A percentile compares a stretch with the other conserved stretches of the same genome.
phyloP scores from a whole-genome alignment of 1,139 yeast genomes.

The Tardiomyces blankii region DNA sequence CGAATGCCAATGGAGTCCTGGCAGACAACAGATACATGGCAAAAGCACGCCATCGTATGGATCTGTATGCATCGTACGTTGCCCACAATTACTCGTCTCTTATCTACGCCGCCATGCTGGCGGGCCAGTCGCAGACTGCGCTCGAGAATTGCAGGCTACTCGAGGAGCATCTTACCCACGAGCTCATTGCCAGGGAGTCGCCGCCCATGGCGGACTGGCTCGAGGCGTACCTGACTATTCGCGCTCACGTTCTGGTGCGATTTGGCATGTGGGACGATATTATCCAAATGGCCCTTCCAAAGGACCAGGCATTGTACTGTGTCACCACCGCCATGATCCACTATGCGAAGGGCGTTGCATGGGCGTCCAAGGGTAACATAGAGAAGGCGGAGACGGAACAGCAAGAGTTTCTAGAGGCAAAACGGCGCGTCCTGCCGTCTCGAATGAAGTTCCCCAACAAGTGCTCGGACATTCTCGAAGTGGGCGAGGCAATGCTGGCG shows the following conservation, averaged over 20 bases:
- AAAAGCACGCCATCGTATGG: not conserved
- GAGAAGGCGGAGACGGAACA: slow-evolving; percentile 1
- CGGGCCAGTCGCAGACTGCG: slow-evolving; percentile 1
- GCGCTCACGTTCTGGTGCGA: not conserved
- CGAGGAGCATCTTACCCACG: slow-evolving; percentile 2
- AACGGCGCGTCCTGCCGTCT: not conserved
- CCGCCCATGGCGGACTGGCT: slow-evolving; percentile 5
- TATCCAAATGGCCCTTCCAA: not conserved
- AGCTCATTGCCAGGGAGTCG: slow-evolving; percentile 1
- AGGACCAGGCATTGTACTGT: slow-evolving; percentile 2
- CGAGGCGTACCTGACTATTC: not conserved
- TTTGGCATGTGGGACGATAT: too few relatives aligned
- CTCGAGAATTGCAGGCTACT: not conserved
- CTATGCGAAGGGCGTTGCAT: slow-evolving; percentile 3
- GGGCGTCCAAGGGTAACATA: slow-evolving; percentile 4
- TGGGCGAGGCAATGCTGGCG: slow-evolving; percentile 3
- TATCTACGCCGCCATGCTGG: slow-evolving; percentile 3
- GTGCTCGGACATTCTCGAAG: not conserved
- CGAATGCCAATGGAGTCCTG: not conserved
- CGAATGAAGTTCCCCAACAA: slow-evolving; percentile 1
- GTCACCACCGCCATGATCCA: slow-evolving; percentile 2
- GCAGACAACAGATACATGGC: slow-evolving; percentile 1
- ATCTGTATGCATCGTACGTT: slow-evolving; percentile 2
- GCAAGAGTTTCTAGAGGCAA: too few relatives aligned
- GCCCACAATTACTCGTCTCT: slow-evolving; percentile 3